Evolutionary conservation across 1,139 yeast genomes (phyloP), one percentile per base, ranked within the genome.

Genomic region (Taiozyma onychis): DNA sequence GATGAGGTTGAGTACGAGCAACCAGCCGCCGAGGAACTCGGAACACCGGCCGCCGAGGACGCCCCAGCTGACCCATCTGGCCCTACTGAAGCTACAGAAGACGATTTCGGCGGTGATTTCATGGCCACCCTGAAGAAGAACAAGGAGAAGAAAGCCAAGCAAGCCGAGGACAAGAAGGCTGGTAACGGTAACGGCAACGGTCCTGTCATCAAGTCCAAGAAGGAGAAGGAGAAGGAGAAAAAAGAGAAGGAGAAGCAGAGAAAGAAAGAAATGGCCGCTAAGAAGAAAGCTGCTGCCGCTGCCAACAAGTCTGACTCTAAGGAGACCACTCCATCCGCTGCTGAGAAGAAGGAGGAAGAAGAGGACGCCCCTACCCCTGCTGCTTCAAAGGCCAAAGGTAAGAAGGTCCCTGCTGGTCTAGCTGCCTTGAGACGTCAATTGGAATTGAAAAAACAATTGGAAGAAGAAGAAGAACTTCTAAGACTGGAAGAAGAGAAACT

Each of bases 151-250:
- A 85, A 85, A 72, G 83, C 80, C 50, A 79, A 76, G 65, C 80
- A 77, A 58, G 81, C 72, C 47, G 47, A 43, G 16, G 48, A 46
- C 14, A 47, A 70, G 54, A 69, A 68, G 52, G 68, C 60, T 63
- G 64, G 69, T 35, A 68, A 68, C 37, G 66, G 69, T 34, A 68
- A 68, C 37, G 66, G 67, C 39, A 78, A 76, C 47, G 90, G 81
- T 42, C 88, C 95, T 46, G 79, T 82, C 58, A 73, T 91, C 63
- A 88, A 93, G 71, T 83, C 95, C 53, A 95, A 93, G 78, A 95
- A 95, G 74, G 99, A 93, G 67, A 95, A 93, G 77, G 99, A 93
- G 72, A 87, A 82, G 71, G 95, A 93, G 68, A 93, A 91, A 86
- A 95, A 93, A 71, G 99, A 93, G 73, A 88, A 88, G 57, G 99